phyloP scores from a whole-genome alignment of 768 basidiomycete species.

The Russula ochroleuca region DNA sequence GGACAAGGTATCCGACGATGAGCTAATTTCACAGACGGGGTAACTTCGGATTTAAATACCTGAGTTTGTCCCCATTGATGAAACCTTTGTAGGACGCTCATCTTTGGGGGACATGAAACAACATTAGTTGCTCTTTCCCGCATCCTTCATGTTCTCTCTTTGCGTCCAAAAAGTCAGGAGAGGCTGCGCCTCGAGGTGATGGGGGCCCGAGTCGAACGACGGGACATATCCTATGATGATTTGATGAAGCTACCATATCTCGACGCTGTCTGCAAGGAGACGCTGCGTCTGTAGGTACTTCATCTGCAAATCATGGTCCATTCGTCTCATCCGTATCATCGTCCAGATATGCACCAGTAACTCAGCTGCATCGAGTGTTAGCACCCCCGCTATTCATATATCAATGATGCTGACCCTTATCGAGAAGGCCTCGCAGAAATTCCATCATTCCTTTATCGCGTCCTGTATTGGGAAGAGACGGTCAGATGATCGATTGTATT shows the following conservation, averaged over 20 bases:
- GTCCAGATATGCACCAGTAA: constrained; percentile 19
- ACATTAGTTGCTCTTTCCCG: constrained; percentile 27
- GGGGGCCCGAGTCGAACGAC: constrained; percentile 13
- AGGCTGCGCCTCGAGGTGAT: constrained; percentile 25
- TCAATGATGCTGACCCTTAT: neutral
- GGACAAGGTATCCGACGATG: constrained; percentile 31
- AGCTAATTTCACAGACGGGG: constrained; percentile 34
- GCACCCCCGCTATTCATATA: neutral
- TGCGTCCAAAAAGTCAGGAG: constrained; percentile 24
- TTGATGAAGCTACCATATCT: constrained; percentile 39
- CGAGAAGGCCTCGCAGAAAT: constrained; percentile 14
- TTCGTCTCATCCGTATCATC: neutral
- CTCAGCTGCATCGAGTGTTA: constrained; percentile 26
- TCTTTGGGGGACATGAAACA: constrained; percentile 29
- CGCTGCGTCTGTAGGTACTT: constrained; percentile 31
- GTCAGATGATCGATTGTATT: constrained; percentile 8
- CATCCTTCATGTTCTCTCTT: constrained; percentile 27
- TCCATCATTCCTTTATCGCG: constrained; percentile 16
- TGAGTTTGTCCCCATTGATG: neutral
- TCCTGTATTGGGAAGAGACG: constrained; percentile 12
- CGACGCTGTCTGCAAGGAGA: constrained; percentile 37
- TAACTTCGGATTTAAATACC: constrained; percentile 4
- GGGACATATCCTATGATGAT: constrained; percentile 34
- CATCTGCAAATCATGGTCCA: neutral
- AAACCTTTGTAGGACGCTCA: constrained; percentile 22